Evolutionary conservation across 208 protist species (phyloP).

Genomic region (Lotmaria passim): DNA sequence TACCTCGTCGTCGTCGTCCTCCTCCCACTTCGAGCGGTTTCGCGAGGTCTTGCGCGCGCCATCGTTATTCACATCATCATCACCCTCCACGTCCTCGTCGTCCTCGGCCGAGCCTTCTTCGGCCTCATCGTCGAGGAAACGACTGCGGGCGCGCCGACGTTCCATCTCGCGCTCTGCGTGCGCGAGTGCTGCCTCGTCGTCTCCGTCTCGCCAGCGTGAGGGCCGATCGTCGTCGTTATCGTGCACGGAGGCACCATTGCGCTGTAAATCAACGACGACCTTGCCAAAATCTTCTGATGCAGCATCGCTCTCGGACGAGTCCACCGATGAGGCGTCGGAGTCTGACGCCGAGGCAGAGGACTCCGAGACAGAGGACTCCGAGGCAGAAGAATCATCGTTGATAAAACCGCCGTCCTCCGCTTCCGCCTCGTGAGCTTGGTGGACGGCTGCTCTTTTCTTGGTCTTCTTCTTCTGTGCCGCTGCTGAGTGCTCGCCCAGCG

Average conservation of each 20-base stretch:
- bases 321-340: conserved; percentile 27
- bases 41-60: background rate
- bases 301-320: conserved; percentile 48
- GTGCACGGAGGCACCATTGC: conserved; percentile 45
- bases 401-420: conserved; percentile 28
- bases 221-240: conserved; percentile 54
- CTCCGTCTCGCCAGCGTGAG: conserved; percentile 64
- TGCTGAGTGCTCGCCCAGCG: background rate
- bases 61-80: conserved; percentile 23
- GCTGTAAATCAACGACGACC: conserved; percentile 67
- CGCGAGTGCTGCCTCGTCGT: conserved; percentile 43
- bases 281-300: conserved; percentile 61
- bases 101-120: conserved; percentile 58
- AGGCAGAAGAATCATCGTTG: conserved; percentile 32
- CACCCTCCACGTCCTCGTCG: conserved; percentile 35
- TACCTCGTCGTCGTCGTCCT: conserved; percentile 36
- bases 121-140: conserved; percentile 85
- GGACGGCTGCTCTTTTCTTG: background rate
- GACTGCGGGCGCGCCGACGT: conserved; percentile 39
- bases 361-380: conserved; percentile 12
- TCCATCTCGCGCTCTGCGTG: conserved; percentile 38
- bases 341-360: conserved; percentile 16
- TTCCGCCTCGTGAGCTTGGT: background rate
- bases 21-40: conserved; percentile 9
- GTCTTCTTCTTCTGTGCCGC: background rate